Conservation (phyloP, 768 basidiomycete species). For the Suillus plorans region DNA sequence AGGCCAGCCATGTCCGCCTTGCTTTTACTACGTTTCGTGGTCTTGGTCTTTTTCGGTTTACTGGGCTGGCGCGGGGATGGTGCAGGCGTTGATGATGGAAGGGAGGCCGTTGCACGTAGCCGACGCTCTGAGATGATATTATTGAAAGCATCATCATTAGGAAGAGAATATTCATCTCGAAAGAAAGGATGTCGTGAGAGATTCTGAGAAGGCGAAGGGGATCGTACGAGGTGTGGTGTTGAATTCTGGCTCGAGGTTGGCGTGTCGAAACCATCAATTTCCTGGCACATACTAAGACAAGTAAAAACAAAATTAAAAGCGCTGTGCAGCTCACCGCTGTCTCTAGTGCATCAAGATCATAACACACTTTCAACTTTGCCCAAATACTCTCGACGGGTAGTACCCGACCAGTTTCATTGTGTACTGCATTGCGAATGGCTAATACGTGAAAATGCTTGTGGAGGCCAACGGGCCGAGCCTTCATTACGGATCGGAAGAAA, state of each 20-base stretch:
- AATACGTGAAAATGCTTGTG: constrained; percentile 83
- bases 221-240: constrained; percentile 52
- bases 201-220: constrained; percentile 70
- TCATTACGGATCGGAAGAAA: constrained; percentile 82
- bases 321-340: constrained; percentile 49
- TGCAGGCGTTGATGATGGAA: constrained; percentile 52
- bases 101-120: constrained; percentile 60
- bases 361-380: constrained; percentile 70
- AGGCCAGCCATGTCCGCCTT: constrained; percentile 65
- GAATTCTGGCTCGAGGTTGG: constrained; percentile 37
- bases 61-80: constrained; percentile 46
- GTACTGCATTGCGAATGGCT: constrained; percentile 68
- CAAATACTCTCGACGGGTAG: constrained; percentile 68
- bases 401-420: constrained; percentile 63
- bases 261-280: constrained; percentile 48
- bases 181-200: constrained; percentile 72
- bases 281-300: constrained; percentile 28
- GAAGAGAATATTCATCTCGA: constrained; percentile 63
- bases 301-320: constrained; percentile 2
- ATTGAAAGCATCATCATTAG: constrained; percentile 60
- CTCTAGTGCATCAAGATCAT: constrained; percentile 76
- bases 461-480: constrained; percentile 78
- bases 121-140: constrained; percentile 61
- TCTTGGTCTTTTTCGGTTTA: constrained; percentile 40
- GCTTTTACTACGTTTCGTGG: constrained; percentile 45